Evolutionary conservation across 139 green algal species (phyloP).

Genomic region (Haematococcus sp.): DNA sequence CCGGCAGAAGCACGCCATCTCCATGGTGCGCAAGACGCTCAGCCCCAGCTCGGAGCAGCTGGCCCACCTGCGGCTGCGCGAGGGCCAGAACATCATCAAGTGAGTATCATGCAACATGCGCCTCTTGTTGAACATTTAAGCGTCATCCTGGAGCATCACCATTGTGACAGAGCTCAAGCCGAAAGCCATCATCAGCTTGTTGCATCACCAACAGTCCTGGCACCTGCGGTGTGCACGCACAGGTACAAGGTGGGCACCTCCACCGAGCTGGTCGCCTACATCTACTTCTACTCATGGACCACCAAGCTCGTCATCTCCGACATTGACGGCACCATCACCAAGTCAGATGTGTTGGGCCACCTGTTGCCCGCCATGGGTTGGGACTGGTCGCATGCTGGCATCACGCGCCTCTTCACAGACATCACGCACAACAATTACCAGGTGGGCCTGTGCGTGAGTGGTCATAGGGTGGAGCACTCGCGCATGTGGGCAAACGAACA

Average conservation of each 20-base stretch:
- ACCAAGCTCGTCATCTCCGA: conserved; percentile 73
- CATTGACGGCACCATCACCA: conserved; percentile 94
- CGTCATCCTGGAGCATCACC: no score
- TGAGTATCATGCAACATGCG: no score
- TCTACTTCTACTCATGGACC: conserved; percentile 76
- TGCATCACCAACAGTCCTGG: background rate
- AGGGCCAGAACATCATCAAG: conserved; percentile 79
- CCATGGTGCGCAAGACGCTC: conserved; percentile 50
- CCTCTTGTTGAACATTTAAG: no score
- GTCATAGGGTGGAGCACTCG: background rate
- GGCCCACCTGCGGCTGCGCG: conserved; percentile 53
- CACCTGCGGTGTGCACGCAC: background rate
- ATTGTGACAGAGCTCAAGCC: no score
- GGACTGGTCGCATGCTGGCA: conserved; percentile 88
- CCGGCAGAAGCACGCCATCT: conserved; percentile 32
- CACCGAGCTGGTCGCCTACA: conserved; percentile 64
- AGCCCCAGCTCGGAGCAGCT: conserved; percentile 67
- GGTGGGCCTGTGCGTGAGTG: conserved; percentile 20
- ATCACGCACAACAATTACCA: conserved; percentile 78
- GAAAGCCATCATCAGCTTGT: background rate
- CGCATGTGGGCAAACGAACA: no score
- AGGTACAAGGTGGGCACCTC: conserved; percentile 18
- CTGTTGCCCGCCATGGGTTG: conserved; percentile 81
- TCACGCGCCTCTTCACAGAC: conserved; percentile 79
- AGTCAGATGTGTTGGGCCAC: conserved; percentile 85